Conservation (phyloP, 306 rosid species). For the Sechiopsis laciniata region DNA sequence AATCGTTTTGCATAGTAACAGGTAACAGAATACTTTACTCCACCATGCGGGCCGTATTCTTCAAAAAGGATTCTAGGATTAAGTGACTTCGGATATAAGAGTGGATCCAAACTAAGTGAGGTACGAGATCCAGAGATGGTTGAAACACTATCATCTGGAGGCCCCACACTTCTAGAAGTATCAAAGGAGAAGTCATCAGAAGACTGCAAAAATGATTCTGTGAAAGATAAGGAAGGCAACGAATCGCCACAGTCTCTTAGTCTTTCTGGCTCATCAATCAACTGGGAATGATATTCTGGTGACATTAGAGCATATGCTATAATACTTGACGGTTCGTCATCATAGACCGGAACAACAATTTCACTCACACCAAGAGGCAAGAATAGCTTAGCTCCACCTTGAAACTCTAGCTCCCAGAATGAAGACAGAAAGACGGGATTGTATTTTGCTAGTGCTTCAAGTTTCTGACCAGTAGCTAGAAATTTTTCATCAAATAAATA, state of each 20-base stretch:
- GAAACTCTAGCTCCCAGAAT: slow-evolving; percentile 65
- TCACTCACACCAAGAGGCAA: slow-evolving; percentile 73
- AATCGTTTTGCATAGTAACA: slow-evolving; percentile 78
- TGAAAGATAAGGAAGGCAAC: slow-evolving; percentile 29
- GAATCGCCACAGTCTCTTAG: slow-evolving; percentile 45
- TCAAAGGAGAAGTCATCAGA: slow-evolving; percentile 55
- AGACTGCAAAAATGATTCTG: slow-evolving; percentile 49
- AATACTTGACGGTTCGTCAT: slow-evolving; percentile 90
- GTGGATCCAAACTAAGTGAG: slow-evolving; percentile 41
- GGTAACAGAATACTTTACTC: slow-evolving; percentile 68
- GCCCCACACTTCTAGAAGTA: slow-evolving; percentile 50
- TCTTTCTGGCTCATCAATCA: slow-evolving; percentile 47
- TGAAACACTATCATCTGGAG: slow-evolving; percentile 49
- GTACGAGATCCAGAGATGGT: slow-evolving; percentile 55
- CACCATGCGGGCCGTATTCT: slow-evolving; percentile 75
- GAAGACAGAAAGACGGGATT: slow-evolving; percentile 67
- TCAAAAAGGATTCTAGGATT: slow-evolving; percentile 77
- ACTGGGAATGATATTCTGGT: slow-evolving; percentile 52
- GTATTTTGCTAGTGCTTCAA: slow-evolving; percentile 46
- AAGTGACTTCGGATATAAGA: slow-evolving; percentile 55
- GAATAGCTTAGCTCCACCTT: slow-evolving; percentile 78
- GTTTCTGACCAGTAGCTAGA: slow-evolving; percentile 51
- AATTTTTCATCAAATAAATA: slow-evolving; percentile 22
- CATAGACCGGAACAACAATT: slow-evolving; percentile 74
- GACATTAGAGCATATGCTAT: slow-evolving; percentile 73